phyloP scores from a whole-genome alignment of 192 early-diverging fungal genomes.

The Piromyces finnis region DNA sequence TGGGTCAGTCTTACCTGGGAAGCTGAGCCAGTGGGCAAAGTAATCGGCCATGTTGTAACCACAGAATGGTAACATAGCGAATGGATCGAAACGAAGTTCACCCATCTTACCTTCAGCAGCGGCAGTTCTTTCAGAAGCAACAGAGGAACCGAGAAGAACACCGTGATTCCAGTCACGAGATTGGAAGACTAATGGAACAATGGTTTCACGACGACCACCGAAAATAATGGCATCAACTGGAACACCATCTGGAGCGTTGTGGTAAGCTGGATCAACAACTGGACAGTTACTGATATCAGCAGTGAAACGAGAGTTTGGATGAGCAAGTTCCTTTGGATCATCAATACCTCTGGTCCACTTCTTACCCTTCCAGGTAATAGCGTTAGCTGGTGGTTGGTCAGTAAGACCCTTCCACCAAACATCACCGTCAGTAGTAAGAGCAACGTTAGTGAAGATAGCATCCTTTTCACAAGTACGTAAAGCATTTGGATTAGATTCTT shows the following conservation, averaged over 20 bases:
- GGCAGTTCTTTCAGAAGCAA: constrained; percentile 5
- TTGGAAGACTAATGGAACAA: constrained; percentile 5
- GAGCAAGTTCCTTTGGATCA: constrained; percentile 1
- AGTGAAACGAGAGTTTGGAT: constrained; percentile 7
- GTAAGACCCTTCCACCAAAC: constrained; percentile 6
- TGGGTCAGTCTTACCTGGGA: constrained; percentile 1
- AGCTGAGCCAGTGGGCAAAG: constrained; percentile 4
- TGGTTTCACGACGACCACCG: constrained; percentile 2
- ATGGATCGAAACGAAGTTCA: constrained; percentile 8
- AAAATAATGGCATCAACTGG: constrained; percentile 4
- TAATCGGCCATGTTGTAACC: constrained; percentile 11
- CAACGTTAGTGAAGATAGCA: constrained; percentile 3
- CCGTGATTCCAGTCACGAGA: constrained; percentile 6
- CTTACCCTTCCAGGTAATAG: constrained; percentile 4
- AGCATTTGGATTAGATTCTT: constrained; percentile 4
- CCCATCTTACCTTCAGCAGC: constrained; percentile 6
- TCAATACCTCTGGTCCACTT: constrained; percentile 2
- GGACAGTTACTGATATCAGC: constrained; percentile 1
- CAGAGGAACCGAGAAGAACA: constrained; percentile 4
- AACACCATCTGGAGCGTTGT: constrained; percentile 2
- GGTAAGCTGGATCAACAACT: constrained; percentile 5
- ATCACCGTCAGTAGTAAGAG: constrained; percentile 4
- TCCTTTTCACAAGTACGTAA: constrained; percentile 2
- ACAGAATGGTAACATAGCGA: constrained; percentile 9
- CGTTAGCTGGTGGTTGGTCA: constrained; percentile 2